Conservation (phyloP, 495 filamentous ascomycete species). For the Poronia punctata region DNA sequence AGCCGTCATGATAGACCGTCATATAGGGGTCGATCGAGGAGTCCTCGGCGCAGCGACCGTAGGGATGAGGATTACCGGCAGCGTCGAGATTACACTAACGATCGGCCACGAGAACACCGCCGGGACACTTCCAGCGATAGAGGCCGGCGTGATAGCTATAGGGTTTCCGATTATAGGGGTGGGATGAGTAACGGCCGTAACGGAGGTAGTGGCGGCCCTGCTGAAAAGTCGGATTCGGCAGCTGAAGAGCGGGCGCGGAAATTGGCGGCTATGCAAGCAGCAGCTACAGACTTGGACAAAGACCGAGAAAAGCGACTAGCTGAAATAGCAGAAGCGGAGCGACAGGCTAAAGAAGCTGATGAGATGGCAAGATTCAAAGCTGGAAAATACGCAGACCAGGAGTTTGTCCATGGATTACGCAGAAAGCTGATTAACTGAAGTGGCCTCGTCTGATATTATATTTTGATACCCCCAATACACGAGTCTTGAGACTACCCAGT, state of each 20-base stretch:
- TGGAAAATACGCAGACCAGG: conserved; percentile 53
- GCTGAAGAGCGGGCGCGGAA: conserved; percentile 56
- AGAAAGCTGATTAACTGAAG: conserved; percentile 33
- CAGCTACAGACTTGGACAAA: conserved; percentile 69
- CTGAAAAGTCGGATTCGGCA: conserved; percentile 16
- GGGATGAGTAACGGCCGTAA: conserved; percentile 6
- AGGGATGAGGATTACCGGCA: conserved; percentile 19
- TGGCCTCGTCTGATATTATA: no score
- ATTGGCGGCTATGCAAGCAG: conserved; percentile 81
- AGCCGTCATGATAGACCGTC: conserved; percentile 15
- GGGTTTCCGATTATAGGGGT: conserved; percentile 13
- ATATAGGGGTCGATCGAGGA: conserved; percentile 25
- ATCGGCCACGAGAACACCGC: conserved; percentile 11
- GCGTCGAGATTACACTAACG: conserved; percentile 22
- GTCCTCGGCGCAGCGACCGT: conserved; percentile 21
- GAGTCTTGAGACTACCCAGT: no score
- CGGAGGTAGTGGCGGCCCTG: not conserved
- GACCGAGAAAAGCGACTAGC: conserved; percentile 66
- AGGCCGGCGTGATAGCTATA: conserved; percentile 18
- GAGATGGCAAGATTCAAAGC: conserved; percentile 49
- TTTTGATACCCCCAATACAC: no score
- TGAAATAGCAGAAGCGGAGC: conserved; percentile 58
- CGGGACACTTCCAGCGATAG: conserved; percentile 10
- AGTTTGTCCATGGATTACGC: conserved; percentile 54
- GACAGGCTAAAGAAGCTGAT: conserved; percentile 57